A percentile compares a stretch with the other conserved stretches of the same genome.
These are phyloP conservation scores for Linderina pennispora DNA, from an alignment of 192 early-diverging fungal species.

Conservation along the genomic window DNA sequence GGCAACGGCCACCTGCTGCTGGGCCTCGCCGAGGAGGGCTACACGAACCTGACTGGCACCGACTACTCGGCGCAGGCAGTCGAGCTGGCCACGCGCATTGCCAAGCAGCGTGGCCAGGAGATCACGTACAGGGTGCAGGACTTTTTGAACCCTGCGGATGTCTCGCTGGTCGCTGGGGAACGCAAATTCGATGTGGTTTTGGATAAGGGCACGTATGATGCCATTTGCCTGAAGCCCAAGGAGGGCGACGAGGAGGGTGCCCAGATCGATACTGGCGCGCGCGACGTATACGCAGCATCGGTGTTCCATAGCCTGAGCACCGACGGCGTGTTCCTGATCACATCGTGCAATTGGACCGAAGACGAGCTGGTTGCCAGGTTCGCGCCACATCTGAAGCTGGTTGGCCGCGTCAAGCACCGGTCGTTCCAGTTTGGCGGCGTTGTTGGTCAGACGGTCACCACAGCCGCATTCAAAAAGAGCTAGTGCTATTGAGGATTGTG, in stretches of 20 bases:
- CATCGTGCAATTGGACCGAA: slow-evolving; percentile 92
- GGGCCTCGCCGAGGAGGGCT: slow-evolving; percentile 64
- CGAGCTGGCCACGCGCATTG: slow-evolving; percentile 61
- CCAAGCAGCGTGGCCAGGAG: slow-evolving; percentile 30
- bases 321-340: slow-evolving; percentile 66
- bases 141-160: slow-evolving; percentile 49
- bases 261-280: slow-evolving; percentile 45
- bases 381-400: slow-evolving; percentile 53
- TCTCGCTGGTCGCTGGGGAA: slow-evolving; percentile 22
- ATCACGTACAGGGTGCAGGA: slow-evolving; percentile 56
- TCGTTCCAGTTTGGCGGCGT: slow-evolving; percentile 86
- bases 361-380: slow-evolving; percentile 64
- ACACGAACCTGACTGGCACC: slow-evolving; percentile 67
- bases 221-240: slow-evolving; percentile 68
- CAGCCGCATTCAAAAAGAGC: slow-evolving; percentile 62
- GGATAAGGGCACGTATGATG: slow-evolving; percentile 95
- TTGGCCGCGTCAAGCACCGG: slow-evolving; percentile 70
- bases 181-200: slow-evolving; percentile 55
- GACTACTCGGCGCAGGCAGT: slow-evolving; percentile 83
- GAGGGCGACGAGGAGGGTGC: slow-evolving; percentile 25
- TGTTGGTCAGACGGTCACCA: slow-evolving; percentile 82
- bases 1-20: slow-evolving; percentile 90
- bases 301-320: slow-evolving; percentile 59
- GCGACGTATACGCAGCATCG: slow-evolving; percentile 49
- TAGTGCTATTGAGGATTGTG: neutral